Percentiles rank a stretch among this genome's conserved stretches.
These are phyloP conservation scores for Sclerotinia sclerotiorum DNA, from an alignment of 2,329 filamentous ascomycete species.

Conservation along the genomic window DNA sequence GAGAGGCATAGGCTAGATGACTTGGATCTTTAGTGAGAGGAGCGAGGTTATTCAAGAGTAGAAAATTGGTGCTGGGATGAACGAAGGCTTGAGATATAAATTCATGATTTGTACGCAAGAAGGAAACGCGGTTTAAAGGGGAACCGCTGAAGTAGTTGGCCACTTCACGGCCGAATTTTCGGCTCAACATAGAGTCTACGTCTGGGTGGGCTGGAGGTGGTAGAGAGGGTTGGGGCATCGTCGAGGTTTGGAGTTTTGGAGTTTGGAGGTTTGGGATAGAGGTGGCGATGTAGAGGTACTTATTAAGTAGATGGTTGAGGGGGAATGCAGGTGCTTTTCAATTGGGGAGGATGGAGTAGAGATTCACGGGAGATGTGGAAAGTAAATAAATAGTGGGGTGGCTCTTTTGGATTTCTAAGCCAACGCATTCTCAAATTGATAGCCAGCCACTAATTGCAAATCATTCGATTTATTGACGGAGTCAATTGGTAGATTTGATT, in stretches of 20 bases:
- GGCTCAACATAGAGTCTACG: slow-evolving; percentile 60
- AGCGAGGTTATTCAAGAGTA: slow-evolving; percentile 76
- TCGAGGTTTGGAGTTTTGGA: neutral
- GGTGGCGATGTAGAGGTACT: neutral
- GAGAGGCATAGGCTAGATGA: slow-evolving; percentile 66
- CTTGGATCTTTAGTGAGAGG: slow-evolving; percentile 63
- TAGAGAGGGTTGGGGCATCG: slow-evolving; percentile 39
- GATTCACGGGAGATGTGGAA: neutral
- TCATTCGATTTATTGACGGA: neutral
- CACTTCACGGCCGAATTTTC: slow-evolving; percentile 76
- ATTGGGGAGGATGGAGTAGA: no score
- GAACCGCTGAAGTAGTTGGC: slow-evolving; percentile 83
- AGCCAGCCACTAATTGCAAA: neutral
- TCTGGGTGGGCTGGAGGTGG: slow-evolving; percentile 38
- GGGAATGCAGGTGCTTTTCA: neutral
- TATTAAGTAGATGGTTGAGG: neutral
- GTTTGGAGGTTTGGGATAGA: neutral
- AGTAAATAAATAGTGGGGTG: slow-evolving; percentile 14
- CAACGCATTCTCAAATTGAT: slow-evolving; percentile 3
- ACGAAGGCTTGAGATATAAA: slow-evolving; percentile 69
- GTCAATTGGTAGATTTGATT: neutral
- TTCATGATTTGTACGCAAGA: slow-evolving; percentile 67
- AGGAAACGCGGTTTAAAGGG: slow-evolving; percentile 76
- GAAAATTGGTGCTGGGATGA: slow-evolving; percentile 66
- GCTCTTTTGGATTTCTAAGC: slow-evolving; percentile 15